Evolutionary conservation across 495 filamentous ascomycete genomes (phyloP).

Genomic region (Penicillium egyptiacum): DNA sequence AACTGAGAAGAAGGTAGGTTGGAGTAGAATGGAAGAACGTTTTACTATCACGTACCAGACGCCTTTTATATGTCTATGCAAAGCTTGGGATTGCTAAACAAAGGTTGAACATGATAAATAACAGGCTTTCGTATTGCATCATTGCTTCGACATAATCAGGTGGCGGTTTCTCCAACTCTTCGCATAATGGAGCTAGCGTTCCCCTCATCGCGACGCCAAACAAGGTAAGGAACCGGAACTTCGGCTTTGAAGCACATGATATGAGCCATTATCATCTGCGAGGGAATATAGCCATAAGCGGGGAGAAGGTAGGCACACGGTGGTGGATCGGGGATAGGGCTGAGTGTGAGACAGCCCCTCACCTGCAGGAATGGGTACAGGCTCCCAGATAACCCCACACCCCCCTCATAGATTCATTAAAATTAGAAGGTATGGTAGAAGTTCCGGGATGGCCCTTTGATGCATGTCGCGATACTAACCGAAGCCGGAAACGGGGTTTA

Average conservation of each 20-base stretch:
- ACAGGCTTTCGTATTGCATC: not conserved
- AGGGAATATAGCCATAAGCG: not conserved
- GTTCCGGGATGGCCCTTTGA: not conserved
- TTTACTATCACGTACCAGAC: too few relatives aligned
- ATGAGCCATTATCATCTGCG: not conserved
- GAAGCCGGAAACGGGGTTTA: not conserved
- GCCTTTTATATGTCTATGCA: slow-evolving; percentile 1
- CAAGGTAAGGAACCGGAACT: not conserved
- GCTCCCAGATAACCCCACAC: not conserved
- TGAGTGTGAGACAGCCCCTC: not conserved
- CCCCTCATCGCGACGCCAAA: slow-evolving; percentile 4
- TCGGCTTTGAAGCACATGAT: not conserved
- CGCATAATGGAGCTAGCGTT: not conserved
- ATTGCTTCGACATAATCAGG: not conserved
- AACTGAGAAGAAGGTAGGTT: not conserved
- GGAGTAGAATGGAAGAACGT: not conserved
- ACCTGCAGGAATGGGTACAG: not conserved
- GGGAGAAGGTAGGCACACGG: not conserved
- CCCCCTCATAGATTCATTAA: not conserved
- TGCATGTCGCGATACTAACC: not conserved
- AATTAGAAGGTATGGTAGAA: not conserved
- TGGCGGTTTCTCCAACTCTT: not conserved
- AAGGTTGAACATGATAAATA: not conserved
- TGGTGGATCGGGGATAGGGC: not conserved
- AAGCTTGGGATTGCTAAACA: not conserved